Evolutionary conservation across 2,329 filamentous ascomycete species (phyloP), one percentile per base, ranked within the genome.

Genomic region (Penicillium sp.): DNA sequence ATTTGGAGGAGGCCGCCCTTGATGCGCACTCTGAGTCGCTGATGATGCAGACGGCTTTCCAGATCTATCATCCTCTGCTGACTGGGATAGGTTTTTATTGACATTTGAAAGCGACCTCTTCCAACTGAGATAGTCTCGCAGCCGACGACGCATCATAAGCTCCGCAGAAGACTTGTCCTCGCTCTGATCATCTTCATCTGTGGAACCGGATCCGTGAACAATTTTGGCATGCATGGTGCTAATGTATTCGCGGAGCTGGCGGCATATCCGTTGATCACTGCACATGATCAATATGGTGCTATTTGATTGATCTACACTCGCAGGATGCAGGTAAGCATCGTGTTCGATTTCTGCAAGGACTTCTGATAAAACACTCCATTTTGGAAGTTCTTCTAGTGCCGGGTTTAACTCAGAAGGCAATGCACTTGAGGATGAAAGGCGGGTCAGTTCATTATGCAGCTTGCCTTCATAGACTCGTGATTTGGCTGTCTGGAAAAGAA

Each of bases 281-380:
- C 93, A 97, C 94, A 99, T 97, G 70, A 99, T 90, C 32, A 99
- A 77, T 46, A 96, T 91, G 2, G 90, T 90, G n/a, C 90, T 89
- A 67, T 91, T 96, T 0, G 91, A 96, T 65, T 91, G 90, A 70
- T 94, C 91, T 52, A 84, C 81, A n/a, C 81, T 76, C 8, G 80
- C 77, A 6, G 90, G 88, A 59, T 95, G 92, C 66, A 95, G 87
- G 70, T 95, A 94, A 14, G 91, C 80, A 66, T 96, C 92, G 49
- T 87, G 84, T 66, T 97, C 94, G 62, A 99, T 96, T 73, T 99
- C 94, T 59, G 93, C 88, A 4, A 99, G 76, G 0, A 97, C 87
- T 53, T 97, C 91, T n/a, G 90, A 88, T 16, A 99, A 78, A 14
- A 96, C 79, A 26, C 81, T 80, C 94, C 94, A 99, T 70, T 99